Base-by-base conservation (phyloP, 441 rosid genomes). In the Isatis lusitanica region DNA sequence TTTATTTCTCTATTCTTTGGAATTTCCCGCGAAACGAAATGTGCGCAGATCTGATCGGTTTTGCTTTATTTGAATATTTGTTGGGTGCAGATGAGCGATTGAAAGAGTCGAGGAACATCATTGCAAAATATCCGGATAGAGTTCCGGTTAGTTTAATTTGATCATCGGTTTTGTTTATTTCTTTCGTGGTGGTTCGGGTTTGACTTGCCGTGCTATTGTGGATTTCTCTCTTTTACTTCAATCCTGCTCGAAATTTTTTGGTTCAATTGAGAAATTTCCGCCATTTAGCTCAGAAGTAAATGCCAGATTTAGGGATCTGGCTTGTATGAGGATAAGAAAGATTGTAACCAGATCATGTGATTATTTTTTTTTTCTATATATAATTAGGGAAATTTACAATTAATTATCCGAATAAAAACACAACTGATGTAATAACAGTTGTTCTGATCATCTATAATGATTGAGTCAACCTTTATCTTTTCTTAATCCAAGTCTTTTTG, bases 81-180 rank as follows among this genome's bases (percentile, higher is more conserved):
- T 21, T 35, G 8, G 2, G 7, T 31, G 66, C 85, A 93, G 98
- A 82, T 72, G 86, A 91, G 74, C 74, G 94, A 77, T 72, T 84
- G 38, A 86, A 82, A 62, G 98, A 90, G 63, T 90, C 97, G 28
- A 83, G 66, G 44, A 91, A 83, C 70, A 84, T 90, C 70, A 69
- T 79, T 42, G 87, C 87, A 13, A 86, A 88, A 53, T 88, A 92
- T 66, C 89, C 96, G 52, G 85, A 85, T 60, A 87, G 97, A 64
- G 86, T 93, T 59, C 98, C 98, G 28, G 97, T 93, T 63, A 84
- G 92, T 44, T 38, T 2, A 10, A 53, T 4, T 59, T 12, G 30
- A 31, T 55, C 18, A 55, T 28, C 6, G 59, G 30, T 53, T 11
- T 35, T 9, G 66, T 43, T 31, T 33, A 11, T 7, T 18, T 4